Conservation (phyloP, 169 alveolate genomes). For the Eimeria zaria region DNA sequence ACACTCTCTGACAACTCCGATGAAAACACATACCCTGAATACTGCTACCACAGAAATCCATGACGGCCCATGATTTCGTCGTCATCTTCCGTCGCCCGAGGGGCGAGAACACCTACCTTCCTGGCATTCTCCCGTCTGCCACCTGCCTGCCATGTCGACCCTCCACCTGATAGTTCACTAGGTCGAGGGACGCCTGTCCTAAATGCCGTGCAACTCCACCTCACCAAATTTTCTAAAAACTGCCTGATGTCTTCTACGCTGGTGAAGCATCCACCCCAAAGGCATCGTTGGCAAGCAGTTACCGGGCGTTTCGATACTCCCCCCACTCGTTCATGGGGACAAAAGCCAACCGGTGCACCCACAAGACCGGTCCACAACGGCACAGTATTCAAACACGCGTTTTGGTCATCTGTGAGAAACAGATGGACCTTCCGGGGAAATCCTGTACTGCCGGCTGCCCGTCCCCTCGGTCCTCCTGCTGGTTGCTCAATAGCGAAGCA, state of each 20-base stretch:
- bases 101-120: background rate
- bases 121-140: background rate
- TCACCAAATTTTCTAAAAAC: background rate
- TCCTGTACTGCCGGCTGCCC: background rate
- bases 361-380: background rate
- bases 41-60: background rate
- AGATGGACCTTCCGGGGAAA: background rate
- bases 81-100: background rate
- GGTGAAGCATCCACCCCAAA: background rate
- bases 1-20: background rate
- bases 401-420: background rate
- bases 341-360: background rate
- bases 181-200: background rate
- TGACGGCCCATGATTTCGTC: background rate
- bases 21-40: background rate
- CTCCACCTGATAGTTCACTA: background rate
- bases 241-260: background rate
- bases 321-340: background rate
- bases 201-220: background rate
- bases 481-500: background rate
- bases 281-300: background rate
- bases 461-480: background rate
- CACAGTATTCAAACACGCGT: background rate
- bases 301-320: background rate
- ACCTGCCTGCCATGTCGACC: background rate